These are phyloP conservation scores for Hygrocybe punicea DNA, from an alignment of 768 basidiomycete genomes.

Conservation along the genomic window DNA sequence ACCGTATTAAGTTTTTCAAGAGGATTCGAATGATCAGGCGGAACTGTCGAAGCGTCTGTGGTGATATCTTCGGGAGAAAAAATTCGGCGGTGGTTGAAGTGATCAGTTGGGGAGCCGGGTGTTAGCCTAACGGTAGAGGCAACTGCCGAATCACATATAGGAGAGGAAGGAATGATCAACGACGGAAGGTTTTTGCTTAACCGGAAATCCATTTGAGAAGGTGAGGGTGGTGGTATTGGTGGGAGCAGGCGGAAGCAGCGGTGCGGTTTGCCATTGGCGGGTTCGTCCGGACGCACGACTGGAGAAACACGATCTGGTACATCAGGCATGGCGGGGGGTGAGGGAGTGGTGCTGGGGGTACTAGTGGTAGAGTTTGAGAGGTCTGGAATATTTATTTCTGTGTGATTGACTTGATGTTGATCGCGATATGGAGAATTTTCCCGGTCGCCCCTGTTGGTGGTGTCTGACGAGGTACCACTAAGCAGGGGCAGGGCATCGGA, in stretches of 20 bases:
- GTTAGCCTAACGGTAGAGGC: background rate
- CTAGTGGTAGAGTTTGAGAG: background rate
- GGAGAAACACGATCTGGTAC: background rate
- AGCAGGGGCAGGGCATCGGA: background rate
- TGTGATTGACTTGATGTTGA: background rate
- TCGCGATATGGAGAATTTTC: background rate
- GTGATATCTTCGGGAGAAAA: too few species aligned
- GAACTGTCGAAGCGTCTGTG: background rate
- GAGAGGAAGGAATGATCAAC: background rate
- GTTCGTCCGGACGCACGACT: background rate
- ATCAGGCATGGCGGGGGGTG: background rate
- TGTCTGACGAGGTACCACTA: too few species aligned
- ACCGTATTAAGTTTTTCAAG: conserved; percentile 2
- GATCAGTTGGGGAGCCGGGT: background rate
- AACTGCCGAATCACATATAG: background rate
- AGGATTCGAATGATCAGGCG: background rate
- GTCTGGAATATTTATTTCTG: too few species aligned
- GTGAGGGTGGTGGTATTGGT: background rate
- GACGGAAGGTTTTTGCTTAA: background rate
- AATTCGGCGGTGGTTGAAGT: too few species aligned
- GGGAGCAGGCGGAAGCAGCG: background rate
- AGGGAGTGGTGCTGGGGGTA: background rate
- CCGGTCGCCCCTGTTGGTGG: background rate
- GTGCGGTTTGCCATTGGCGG: background rate
- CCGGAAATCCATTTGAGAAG: background rate